Evolutionary conservation across 306 rosid genomes (phyloP), one percentile per base, ranked within the genome.

Genomic region (Inga laurina): DNA sequence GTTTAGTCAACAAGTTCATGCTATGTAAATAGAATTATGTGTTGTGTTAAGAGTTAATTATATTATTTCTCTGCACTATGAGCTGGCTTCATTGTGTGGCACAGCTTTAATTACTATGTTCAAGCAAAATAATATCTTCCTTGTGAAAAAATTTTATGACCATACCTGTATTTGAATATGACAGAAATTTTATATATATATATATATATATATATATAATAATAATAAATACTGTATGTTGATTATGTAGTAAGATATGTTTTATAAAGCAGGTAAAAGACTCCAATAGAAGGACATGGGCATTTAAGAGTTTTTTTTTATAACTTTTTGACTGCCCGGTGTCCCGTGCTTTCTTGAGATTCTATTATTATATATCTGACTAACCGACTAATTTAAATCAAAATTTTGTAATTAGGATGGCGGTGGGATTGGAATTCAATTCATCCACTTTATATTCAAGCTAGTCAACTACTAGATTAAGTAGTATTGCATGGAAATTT

Each of bases 31-130:
- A 41, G 54, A 74, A 52, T 51, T 51, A 19, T 81, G 74, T 46
- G 73, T 35, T 61, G 30, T 59, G 30, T 21, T 62, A 61, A 35
- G 66, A 54, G 59, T 37, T 80, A 22, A 52, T 51, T 65, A 51
- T 54, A 68, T 19, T 43, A 75, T 22, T 67, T 18, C 62, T 54
- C 77, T 67, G 76, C 35, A 51, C 27, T 27, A 37, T 74, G 70
- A 27, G 69, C 75, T 75, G 81, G 81, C 81, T 64, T 49, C 62
- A 35, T 15, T 39, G 10, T 49, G 74, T 21, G 37, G 46, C 66
- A 27, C 49, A 14, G 3, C n/a, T 44, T 54, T 7, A 27, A 27
- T 64, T 64, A 64, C 1, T 4, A 30, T 64, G 32, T 27, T 64
- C 7, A 41, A 21, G 30, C 64, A 56, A 19, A 37, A n/a, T 5